Evolutionary conservation across 371 early-diverging fungal genomes (phyloP), one percentile per base, ranked within the genome.

Genomic region (Parasitella parasitica): DNA sequence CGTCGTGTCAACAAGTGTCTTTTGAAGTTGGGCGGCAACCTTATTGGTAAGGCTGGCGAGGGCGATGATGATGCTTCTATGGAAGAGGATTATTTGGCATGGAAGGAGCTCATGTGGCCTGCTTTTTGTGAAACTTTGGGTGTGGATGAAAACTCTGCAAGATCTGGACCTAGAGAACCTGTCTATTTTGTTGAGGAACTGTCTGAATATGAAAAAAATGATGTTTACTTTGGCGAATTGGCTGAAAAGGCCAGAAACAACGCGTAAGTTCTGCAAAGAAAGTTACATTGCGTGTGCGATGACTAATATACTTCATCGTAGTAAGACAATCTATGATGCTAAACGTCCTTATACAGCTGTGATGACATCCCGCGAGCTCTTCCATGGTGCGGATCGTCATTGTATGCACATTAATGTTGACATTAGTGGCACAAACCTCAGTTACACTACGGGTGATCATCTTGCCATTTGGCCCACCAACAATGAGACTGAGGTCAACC

Each of bases 21-120:
- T 57, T 63, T 59, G 18, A 69, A 73, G 18, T 72, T 93, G 50
- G 97, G 97, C 22, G 97, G 91, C n/a, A 73, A 59, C 12, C 80
- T 91, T 8, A 70, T 96, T 30, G 92, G 90, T 46, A 86, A 85
- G 52, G 77, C 85, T 54, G 99, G 99, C 34, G 94, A 95, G 72
- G 97, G 99, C 52, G 99, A 98, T 80, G 99, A 97, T 71, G 97
- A 98, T 76, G 89, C 83, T 30, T 93, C 91, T 50, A 71, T 98
- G 57, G 98, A 98, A 72, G 97, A 97, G 61, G 97, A 97, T 67
- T 98, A 93, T 66, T 73, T 94, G 58, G 85, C 87, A 38, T 98
- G 99, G 99, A 94, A 95, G 75, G 92, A 92, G 16, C 80, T 81
- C 18, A 84, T 90, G 71, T 85, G 95, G 88, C 89, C 88, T 48